Percentiles rank a stretch among this genome's conserved stretches.
phyloP scores from a whole-genome alignment of 805 yeast species.

The Starmera caribaea region DNA sequence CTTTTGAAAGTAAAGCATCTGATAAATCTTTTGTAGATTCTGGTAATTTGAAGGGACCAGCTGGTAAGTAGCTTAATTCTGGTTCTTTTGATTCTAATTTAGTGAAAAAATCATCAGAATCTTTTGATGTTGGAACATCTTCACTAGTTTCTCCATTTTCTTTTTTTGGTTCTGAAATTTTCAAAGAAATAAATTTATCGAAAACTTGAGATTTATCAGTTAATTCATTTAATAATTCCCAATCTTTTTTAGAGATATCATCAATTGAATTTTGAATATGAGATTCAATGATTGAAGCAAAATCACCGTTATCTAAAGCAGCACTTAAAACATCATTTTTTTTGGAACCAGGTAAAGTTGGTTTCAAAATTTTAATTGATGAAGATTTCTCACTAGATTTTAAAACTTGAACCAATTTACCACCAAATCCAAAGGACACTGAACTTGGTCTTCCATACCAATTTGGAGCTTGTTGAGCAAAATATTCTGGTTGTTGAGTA shows the following conservation, averaged over 20 bases:
- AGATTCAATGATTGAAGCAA: constrained; percentile 42
- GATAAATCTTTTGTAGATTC: constrained; percentile 37
- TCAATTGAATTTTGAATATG: constrained; percentile 33
- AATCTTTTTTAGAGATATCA: constrained; percentile 43
- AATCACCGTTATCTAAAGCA: constrained; percentile 51
- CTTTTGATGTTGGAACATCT: constrained; percentile 10
- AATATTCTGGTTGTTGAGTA: constrained; percentile 63
- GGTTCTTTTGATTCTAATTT: constrained; percentile 20
- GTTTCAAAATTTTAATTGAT: constrained; percentile 32
- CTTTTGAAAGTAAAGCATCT: constrained; percentile 47
- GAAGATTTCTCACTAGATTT: constrained; percentile 32
- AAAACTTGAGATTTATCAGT: constrained; percentile 45
- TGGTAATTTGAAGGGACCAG: constrained; percentile 40
- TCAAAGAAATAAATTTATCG: constrained; percentile 28
- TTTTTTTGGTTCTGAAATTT: constrained; percentile 21
- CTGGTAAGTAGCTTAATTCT: constrained; percentile 28
- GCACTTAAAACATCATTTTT: constrained; percentile 33
- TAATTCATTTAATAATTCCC: constrained; percentile 51
- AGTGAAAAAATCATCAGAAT: constrained; percentile 28
- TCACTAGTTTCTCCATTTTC: constrained; percentile 10
- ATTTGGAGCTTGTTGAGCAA: constrained; percentile 71
- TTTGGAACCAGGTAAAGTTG: constrained; percentile 24
- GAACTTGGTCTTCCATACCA: constrained; percentile 75
- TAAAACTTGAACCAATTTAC: constrained; percentile 58
- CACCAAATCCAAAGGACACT: constrained; percentile 90